Evolutionary conservation across 2,329 filamentous ascomycete species (phyloP).

Genomic region (Colletotrichum karsti): DNA sequence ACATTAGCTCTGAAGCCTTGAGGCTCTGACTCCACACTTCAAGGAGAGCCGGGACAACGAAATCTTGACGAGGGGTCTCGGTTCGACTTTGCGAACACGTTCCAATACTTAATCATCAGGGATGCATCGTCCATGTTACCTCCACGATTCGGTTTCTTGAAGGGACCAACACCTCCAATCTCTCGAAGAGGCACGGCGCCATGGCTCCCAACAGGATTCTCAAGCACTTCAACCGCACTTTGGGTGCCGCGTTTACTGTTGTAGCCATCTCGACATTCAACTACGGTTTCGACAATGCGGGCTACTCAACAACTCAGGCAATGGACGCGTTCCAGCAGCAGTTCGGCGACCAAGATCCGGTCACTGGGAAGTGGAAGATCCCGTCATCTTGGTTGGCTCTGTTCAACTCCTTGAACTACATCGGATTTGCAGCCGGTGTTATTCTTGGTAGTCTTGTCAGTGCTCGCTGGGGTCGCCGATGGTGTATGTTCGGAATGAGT

Average conservation of each 20-base stretch:
- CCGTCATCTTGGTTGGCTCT: conserved; percentile 43
- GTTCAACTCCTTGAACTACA: conserved; percentile 44
- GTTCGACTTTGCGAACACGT: background rate
- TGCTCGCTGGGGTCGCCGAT: conserved; percentile 41
- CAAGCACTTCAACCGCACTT: conserved; percentile 18
- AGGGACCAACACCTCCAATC: background rate
- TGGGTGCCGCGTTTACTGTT: conserved; percentile 32
- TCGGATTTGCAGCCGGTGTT: conserved; percentile 41
- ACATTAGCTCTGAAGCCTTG: background rate
- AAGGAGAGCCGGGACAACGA: conserved; percentile 5
- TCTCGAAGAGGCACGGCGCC: background rate
- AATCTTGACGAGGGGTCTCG: background rate
- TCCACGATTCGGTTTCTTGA: background rate
- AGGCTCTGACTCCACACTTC: background rate
- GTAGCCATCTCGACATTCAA: conserved; percentile 47
- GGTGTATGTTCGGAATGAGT: conserved; percentile 47
- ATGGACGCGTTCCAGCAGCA: conserved; percentile 45
- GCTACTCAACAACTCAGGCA: conserved; percentile 45
- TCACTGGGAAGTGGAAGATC: conserved; percentile 33
- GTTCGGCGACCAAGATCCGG: conserved; percentile 39
- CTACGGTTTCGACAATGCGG: conserved; percentile 47
- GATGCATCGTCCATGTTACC: background rate
- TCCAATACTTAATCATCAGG: conserved; percentile 1
- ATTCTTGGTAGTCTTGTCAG: conserved; percentile 36
- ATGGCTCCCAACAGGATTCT: conserved; percentile 21